Evolutionary conservation across 2,329 filamentous ascomycete genomes (phyloP), one percentile per base, ranked within the genome.

Genomic region (Akanthomyces lecanii): DNA sequence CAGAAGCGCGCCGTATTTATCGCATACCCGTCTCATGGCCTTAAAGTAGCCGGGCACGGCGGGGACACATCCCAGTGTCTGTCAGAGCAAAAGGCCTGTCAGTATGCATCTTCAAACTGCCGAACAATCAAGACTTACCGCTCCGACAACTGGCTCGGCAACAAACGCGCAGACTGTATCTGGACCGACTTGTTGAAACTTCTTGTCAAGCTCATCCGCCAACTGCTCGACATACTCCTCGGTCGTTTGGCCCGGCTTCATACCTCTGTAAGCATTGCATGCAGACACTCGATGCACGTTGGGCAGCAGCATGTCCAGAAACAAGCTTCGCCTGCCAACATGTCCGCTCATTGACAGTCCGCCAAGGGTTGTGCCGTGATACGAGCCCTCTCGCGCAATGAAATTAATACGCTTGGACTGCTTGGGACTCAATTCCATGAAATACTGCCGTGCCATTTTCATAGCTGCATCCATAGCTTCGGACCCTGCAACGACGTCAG

Each of bases 331-430:
- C 42, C 89, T 80, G 16, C 76, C 76, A 10, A 79, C 76, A 71
- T 91, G 87, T 5, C 87, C 87, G 30, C 88, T 82, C 53, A 88
- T 77, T 0, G 83, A 82, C 36, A 92, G 77, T 1, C 88, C 79
- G 0, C 88, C 89, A 0, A 92, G 74, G 0, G 89, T 92, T 4
- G 81, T 86, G 10, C 89, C 90, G 66, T 93, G 90, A 68, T 90
- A 93, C 5, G 87, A 90, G 48, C 85, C 81, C 42, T 82, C 74
- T 16, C 89, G 82, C 4, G 87, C 81, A 68, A 93, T 90, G 72
- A 91, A 91, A 12, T 81, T 78, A 0, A 75, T 79, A n/a, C 89
- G 81, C 45, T 79, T 72, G 1, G 81, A 78, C 66, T 90, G 80
- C 0, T 83, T 75, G 0, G 76, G 73, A 2, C 71, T 65, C 2